These are phyloP conservation scores for Tephrocybe sp. DNA, from an alignment of 768 basidiomycete genomes.

Conservation along the genomic window DNA sequence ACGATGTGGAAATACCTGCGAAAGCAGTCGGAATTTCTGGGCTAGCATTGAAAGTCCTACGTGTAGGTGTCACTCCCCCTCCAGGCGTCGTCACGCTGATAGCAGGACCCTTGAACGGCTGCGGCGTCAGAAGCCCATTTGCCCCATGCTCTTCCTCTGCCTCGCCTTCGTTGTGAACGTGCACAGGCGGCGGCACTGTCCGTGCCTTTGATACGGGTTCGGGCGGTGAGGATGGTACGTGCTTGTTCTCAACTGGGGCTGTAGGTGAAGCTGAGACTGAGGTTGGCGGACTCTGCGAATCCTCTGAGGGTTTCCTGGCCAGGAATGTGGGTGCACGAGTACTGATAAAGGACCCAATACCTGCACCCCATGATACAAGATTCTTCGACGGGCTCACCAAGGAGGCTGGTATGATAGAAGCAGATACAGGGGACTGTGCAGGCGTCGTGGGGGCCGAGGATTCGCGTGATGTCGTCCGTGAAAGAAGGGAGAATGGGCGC, in stretches of 20 bases:
- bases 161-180: neutral
- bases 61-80: neutral
- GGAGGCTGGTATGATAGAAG: slow-evolving; percentile 9
- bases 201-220: slow-evolving; percentile 8
- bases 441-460: slow-evolving; percentile 3
- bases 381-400: slow-evolving; percentile 14
- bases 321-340: slow-evolving; percentile 19
- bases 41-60: neutral
- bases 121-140: slow-evolving; percentile 13
- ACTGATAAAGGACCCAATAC: slow-evolving; percentile 20
- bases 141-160: slow-evolving; percentile 4
- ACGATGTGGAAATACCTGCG: slow-evolving; percentile 4
- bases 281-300: neutral
- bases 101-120: slow-evolving; percentile 7
- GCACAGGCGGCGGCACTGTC: slow-evolving; percentile 3
- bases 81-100: slow-evolving; percentile 14
- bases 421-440: slow-evolving; percentile 9
- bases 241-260: slow-evolving; percentile 2
- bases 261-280: neutral
- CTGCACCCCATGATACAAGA: slow-evolving; percentile 20
- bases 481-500: slow-evolving; percentile 18
- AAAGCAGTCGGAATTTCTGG: slow-evolving; percentile 3
- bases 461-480: slow-evolving; percentile 7
- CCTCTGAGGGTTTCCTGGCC: slow-evolving; percentile 14
- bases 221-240: slow-evolving; percentile 1